phyloP scores from a whole-genome alignment of 257 asterid species.

The Solanum piurae region DNA sequence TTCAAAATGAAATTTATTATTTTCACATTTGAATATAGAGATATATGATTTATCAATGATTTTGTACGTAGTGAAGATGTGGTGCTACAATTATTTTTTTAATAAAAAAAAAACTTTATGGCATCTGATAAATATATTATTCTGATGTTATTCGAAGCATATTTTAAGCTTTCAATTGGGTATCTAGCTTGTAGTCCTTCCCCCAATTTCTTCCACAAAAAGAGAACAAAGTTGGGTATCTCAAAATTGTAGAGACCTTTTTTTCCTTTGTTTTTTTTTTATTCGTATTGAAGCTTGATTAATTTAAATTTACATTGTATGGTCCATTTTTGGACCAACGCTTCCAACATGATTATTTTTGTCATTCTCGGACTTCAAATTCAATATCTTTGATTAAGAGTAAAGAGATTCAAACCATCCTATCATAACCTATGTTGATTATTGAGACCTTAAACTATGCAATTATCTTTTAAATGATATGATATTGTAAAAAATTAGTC shows the following conservation, averaged over 20 bases:
- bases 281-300: not conserved
- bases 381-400: accelerated
- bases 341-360: not conserved
- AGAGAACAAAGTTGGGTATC: not conserved
- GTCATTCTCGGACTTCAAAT: not conserved
- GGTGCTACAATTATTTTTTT: not conserved
- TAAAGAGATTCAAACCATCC: not conserved
- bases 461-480: too few species aligned
- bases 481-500: not conserved
- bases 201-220: not conserved
- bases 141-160: not conserved
- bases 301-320: not conserved
- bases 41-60: not conserved
- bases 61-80: not conserved
- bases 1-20: not conserved
- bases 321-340: accelerated
- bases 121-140: not conserved
- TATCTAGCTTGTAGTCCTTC: not conserved
- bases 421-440: not conserved
- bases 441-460: too few species aligned
- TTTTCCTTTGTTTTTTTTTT: not conserved
- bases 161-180: not conserved
- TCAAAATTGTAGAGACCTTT: not conserved
- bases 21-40: not conserved
- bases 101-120: not conserved